Conservation (phyloP, 257 asterid genomes). For the Agastache rugosa region DNA sequence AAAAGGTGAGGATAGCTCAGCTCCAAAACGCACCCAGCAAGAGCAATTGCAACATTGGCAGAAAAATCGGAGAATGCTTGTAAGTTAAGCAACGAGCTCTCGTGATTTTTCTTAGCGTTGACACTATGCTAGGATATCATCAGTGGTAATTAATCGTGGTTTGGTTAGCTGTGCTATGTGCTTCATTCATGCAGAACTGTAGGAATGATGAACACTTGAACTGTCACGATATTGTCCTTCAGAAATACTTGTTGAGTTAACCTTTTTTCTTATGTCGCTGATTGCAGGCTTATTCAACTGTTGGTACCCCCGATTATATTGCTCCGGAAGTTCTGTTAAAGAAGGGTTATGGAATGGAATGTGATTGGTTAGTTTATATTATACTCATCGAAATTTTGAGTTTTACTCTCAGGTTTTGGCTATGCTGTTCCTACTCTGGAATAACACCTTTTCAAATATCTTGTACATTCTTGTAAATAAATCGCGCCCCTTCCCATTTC, state of each 20-base stretch:
- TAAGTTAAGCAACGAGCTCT: conserved; percentile 47
- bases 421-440: conserved; percentile 21
- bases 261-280: conserved; percentile 31
- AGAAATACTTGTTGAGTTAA: conserved; percentile 25
- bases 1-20: conserved; percentile 56
- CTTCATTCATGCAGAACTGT: conserved; percentile 30
- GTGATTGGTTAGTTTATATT: conserved; percentile 83
- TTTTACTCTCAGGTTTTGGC: conserved; percentile 9
- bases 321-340: conserved; percentile 96
- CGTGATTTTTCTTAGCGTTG: conserved; percentile 29
- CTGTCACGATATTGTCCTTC: conserved; percentile 29
- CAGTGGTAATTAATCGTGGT: conserved; percentile 19
- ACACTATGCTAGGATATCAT: conserved; percentile 16
- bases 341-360: conserved; percentile 99
- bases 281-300: conserved; percentile 95
- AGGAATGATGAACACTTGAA: conserved; percentile 11
- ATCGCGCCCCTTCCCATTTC: conserved; percentile 21
- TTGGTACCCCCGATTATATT: conserved; percentile 97
- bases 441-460: conserved; percentile 25
- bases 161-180: conserved; percentile 25
- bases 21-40: conserved; percentile 90
- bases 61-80: conserved; percentile 94
- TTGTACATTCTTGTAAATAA: background rate
- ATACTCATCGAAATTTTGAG: conserved; percentile 12
- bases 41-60: conserved; percentile 99